phyloP scores from a whole-genome alignment of 2,329 filamentous ascomycete genomes.

The Xylariaceae sp. region DNA sequence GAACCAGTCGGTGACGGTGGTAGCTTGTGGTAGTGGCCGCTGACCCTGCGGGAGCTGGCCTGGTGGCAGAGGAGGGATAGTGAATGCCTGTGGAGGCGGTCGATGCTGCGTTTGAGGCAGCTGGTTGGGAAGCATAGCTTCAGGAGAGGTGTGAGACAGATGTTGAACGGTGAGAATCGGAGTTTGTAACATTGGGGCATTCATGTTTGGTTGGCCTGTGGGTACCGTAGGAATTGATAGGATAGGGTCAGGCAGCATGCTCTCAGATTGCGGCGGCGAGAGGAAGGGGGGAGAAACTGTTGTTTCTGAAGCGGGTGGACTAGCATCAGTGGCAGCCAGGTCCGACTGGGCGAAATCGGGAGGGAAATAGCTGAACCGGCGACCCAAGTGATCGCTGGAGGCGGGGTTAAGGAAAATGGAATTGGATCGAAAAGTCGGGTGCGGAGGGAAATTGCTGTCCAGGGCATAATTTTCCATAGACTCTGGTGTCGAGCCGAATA shows the following conservation, averaged over 20 bases:
- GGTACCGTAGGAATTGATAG: conserved; percentile 22
- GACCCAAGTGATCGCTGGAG: conserved; percentile 51
- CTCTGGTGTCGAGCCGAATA: conserved; percentile 56
- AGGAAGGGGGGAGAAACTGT: conserved; percentile 30
- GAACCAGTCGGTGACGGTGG: conserved; percentile 49
- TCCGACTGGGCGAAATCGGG: conserved; percentile 48
- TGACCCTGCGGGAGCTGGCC: conserved; percentile 37
- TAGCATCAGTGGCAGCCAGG: conserved; percentile 29
- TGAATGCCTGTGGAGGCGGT: conserved; percentile 35
- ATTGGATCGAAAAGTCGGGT: conserved; percentile 61
- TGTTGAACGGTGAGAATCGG: conserved; percentile 24
- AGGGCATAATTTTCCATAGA: conserved; percentile 48
- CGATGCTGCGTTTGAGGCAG: conserved; percentile 19
- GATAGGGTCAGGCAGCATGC: conserved; percentile 26
- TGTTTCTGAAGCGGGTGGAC: conserved; percentile 29
- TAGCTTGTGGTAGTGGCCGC: conserved; percentile 42
- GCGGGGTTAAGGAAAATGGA: conserved; percentile 64
- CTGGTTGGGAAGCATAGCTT: conserved; percentile 19
- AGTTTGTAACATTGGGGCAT: conserved; percentile 25
- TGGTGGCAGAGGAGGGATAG: conserved; percentile 39
- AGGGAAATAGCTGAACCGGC: conserved; percentile 63
- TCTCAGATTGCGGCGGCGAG: conserved; percentile 27
- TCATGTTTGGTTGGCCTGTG: conserved; percentile 25
- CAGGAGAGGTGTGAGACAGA: conserved; percentile 24
- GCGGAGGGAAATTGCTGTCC: conserved; percentile 42